A percentile compares a stretch with the other conserved stretches of the same genome.
These are phyloP conservation scores for Neurospora sp. DNA, from an alignment of 495 filamentous ascomycete species.

Conservation along the genomic window DNA sequence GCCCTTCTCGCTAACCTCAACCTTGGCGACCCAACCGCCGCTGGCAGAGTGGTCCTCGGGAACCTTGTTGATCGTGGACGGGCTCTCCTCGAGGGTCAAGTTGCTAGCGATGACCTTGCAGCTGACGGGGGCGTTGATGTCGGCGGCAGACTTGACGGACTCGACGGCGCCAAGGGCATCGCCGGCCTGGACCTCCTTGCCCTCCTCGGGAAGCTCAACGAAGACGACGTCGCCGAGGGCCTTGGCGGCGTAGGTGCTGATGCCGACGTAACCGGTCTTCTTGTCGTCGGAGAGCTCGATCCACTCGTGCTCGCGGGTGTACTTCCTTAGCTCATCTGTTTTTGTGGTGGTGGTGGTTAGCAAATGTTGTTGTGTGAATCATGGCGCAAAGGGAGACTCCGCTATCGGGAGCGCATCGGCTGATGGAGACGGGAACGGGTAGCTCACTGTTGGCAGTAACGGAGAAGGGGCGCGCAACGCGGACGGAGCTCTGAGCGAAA, in stretches of 20 bases:
- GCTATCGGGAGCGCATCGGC: neutral
- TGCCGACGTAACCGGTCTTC: slow-evolving; percentile 65
- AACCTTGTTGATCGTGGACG: slow-evolving; percentile 73
- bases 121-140: slow-evolving; percentile 80
- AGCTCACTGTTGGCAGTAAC: slow-evolving; percentile 33
- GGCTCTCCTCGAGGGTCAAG: slow-evolving; percentile 64
- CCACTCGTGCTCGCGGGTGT: slow-evolving; percentile 98
- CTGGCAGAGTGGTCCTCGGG: slow-evolving; percentile 59
- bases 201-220: slow-evolving; percentile 74
- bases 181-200: slow-evolving; percentile 52
- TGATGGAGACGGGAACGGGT: neutral
- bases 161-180: slow-evolving; percentile 89
- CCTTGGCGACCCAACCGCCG: slow-evolving; percentile 88
- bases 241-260: slow-evolving; percentile 82
- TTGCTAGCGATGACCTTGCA: slow-evolving; percentile 70
- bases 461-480: slow-evolving; percentile 32
- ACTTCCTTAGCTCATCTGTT: slow-evolving; percentile 61
- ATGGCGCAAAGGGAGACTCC: neutral
- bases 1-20: slow-evolving; percentile 55
- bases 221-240: slow-evolving; percentile 92
- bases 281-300: slow-evolving; percentile 71
- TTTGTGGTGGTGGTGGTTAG: slow-evolving; percentile 1
- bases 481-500: slow-evolving; percentile 22
- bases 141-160: slow-evolving; percentile 93
- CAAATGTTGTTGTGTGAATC: neutral